Conservation (phyloP, 305 asterid genomes). For the Rubia peregrina region DNA sequence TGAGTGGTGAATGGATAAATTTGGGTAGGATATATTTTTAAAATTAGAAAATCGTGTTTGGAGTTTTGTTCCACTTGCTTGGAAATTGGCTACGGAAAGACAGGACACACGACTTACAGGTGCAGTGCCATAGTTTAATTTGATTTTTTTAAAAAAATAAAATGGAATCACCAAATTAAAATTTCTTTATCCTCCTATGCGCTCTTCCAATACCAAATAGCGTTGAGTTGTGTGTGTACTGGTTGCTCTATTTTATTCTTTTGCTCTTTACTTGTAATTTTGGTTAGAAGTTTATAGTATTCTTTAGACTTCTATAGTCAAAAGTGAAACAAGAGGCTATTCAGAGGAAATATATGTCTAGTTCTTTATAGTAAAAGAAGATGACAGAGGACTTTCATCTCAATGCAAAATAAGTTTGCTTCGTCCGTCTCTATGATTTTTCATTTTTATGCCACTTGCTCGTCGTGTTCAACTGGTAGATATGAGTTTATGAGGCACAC, state of each 20-base stretch:
- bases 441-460: slow-evolving; percentile 54
- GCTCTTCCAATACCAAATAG: too few species aligned
- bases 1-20: too few species aligned
- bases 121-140: too few species aligned
- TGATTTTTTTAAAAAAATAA: too few species aligned
- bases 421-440: slow-evolving; percentile 53
- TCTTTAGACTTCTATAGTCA: slow-evolving; percentile 29
- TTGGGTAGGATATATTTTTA: too few species aligned
- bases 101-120: too few species aligned
- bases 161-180: too few species aligned
- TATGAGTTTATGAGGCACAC: slow-evolving; percentile 53
- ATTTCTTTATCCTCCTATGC: too few species aligned
- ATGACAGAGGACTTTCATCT: slow-evolving; percentile 31
- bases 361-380: slow-evolving; percentile 21
- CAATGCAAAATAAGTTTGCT: slow-evolving; percentile 45
- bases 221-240: background rate
- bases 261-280: background rate
- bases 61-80: too few species aligned
- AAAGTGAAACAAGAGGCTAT: too few species aligned
- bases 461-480: slow-evolving; percentile 55
- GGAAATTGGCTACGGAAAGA: too few species aligned
- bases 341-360: slow-evolving; percentile 50
- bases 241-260: background rate
- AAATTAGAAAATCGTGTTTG: too few species aligned
- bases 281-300: background rate